Evolutionary conservation across 768 basidiomycete species (phyloP).

Genomic region (Lactarius indigo): DNA sequence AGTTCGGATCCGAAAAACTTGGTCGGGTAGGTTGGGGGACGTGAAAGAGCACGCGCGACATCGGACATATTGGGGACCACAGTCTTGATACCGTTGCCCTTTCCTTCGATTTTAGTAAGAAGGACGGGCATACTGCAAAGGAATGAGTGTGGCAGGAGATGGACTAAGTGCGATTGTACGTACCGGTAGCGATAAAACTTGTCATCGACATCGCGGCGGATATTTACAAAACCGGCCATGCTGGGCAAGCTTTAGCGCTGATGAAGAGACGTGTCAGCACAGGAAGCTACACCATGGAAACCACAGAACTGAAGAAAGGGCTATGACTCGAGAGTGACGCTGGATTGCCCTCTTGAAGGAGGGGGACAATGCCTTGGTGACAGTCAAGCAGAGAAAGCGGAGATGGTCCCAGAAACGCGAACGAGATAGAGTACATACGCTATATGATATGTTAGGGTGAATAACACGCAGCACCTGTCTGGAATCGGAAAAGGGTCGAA

Average conservation of each 20-base stretch:
- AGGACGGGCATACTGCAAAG: conserved; percentile 86
- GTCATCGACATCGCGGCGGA: conserved; percentile 95
- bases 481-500: conserved; percentile 81
- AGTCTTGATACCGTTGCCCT: conserved; percentile 99
- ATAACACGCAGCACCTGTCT: conserved; percentile 60
- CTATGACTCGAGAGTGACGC: background rate
- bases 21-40: conserved; percentile 94
- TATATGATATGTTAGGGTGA: conserved; percentile 32
- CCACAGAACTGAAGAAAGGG: background rate
- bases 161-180: conserved; percentile 27
- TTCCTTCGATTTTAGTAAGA: conserved; percentile 95
- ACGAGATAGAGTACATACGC: conserved; percentile 42
- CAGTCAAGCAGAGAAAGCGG: background rate
- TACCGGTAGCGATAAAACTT: conserved; percentile 94
- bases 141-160: background rate
- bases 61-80: conserved; percentile 99
- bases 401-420: conserved; percentile 41
- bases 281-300: conserved; percentile 21
- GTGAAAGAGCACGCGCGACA: conserved; percentile 90
- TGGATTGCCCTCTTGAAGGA: background rate
- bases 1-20: conserved; percentile 99
- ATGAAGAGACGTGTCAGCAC: conserved; percentile 8
- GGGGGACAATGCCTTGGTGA: background rate
- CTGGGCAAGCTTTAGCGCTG: conserved; percentile 70
- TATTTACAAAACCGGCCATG: conserved; percentile 91